phyloP scores from a whole-genome alignment of 2,329 filamentous ascomycete genomes.

The Cytospora mali region DNA sequence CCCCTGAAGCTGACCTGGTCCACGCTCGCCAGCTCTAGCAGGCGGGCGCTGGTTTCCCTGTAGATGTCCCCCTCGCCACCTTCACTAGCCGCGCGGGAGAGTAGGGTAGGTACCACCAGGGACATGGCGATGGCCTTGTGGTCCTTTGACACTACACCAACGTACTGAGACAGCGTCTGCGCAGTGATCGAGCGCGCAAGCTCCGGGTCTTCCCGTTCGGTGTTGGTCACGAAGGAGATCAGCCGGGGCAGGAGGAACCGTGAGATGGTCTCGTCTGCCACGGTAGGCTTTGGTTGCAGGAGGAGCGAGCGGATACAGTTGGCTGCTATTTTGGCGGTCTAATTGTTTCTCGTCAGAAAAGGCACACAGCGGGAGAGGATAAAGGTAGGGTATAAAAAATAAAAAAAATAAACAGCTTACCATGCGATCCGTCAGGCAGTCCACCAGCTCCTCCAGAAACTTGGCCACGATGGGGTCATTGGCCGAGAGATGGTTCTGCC shows the following conservation, averaged over 20 bases:
- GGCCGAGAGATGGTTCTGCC: conserved; percentile 71
- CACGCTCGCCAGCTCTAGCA: conserved; percentile 79
- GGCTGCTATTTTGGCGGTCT: conserved; percentile 86
- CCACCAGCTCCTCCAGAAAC: conserved; percentile 79
- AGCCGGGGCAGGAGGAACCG: conserved; percentile 75
- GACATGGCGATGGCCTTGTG: conserved; percentile 66
- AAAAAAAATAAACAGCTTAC: conserved; percentile 42
- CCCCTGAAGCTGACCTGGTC: conserved; percentile 74
- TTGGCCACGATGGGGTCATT: conserved; percentile 73
- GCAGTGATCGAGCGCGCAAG: conserved; percentile 70
- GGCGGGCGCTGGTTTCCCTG: conserved; percentile 71
- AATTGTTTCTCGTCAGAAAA: conserved; percentile 28
- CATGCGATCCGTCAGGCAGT: conserved; percentile 80
- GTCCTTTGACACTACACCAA: conserved; percentile 50
- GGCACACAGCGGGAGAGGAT: neutral
- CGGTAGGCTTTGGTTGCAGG: conserved; percentile 62
- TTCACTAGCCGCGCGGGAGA: conserved; percentile 71
- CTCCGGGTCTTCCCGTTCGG: conserved; percentile 77
- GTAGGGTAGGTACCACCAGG: conserved; percentile 74
- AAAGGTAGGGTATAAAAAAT: neutral
- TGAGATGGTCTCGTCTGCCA: conserved; percentile 72
- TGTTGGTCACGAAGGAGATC: conserved; percentile 72
- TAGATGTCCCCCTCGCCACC: conserved; percentile 59
- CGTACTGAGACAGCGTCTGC: conserved; percentile 75
- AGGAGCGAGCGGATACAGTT: conserved; percentile 87